A percentile compares a stretch with the other conserved stretches of the same genome.
Conservation (phyloP, 257 asterid genomes). For the Mitragyna speciosa region DNA sequence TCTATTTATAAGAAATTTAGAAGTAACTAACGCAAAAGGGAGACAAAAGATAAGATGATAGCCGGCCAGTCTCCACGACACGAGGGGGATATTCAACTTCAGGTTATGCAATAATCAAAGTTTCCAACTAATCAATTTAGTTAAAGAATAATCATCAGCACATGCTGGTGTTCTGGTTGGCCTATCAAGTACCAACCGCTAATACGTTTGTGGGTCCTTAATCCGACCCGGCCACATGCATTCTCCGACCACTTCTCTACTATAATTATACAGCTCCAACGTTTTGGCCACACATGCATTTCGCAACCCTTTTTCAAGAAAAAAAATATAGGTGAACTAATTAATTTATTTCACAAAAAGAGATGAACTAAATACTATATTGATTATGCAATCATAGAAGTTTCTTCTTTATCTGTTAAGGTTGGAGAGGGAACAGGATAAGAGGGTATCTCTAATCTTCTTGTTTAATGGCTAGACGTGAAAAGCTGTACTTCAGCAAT, state of each 20-base stretch:
- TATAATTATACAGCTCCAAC: not conserved
- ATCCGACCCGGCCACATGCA: constrained; percentile 25
- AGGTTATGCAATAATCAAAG: not conserved
- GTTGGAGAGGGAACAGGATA: not conserved
- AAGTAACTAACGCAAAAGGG: not conserved
- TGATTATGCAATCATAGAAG: not conserved
- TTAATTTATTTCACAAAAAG: not conserved
- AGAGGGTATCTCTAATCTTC: constrained; percentile 4
- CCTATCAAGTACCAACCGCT: constrained; percentile 21
- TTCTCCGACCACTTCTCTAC: constrained; percentile 9
- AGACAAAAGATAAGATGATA: constrained; percentile 20
- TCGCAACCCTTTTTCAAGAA: not conserved
- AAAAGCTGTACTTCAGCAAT: constrained; percentile 9
- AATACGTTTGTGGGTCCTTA: constrained; percentile 23
- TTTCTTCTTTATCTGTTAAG: not conserved
- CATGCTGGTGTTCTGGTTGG: constrained; percentile 26
- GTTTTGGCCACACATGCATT: constrained; percentile 8
- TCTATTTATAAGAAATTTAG: constrained; percentile 12
- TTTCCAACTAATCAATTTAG: not conserved
- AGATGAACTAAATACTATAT: not conserved
- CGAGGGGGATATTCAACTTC: not conserved
- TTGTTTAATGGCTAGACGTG: not conserved
- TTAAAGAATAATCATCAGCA: constrained; percentile 15
- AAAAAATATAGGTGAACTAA: not conserved
- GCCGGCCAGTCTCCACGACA: constrained; percentile 19